phyloP scores from a whole-genome alignment of 2,329 filamentous ascomycete species.

The Lasiodiplodia hormozganensis region DNA sequence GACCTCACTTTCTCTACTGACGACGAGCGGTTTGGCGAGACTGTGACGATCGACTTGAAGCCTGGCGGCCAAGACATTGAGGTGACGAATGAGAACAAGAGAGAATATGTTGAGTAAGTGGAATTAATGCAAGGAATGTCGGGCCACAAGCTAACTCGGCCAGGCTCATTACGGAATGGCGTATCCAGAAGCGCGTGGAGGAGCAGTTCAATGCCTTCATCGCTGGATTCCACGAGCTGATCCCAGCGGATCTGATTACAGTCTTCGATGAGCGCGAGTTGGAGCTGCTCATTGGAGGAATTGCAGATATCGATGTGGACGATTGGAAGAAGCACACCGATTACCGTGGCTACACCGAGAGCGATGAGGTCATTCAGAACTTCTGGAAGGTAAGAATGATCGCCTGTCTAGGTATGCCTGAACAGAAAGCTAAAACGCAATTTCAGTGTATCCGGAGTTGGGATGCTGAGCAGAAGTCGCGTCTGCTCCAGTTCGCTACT shows the following conservation, averaged over 20 bases:
- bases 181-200: conserved; percentile 96
- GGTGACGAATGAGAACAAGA: conserved; percentile 98
- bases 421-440: background rate
- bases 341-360: conserved; percentile 97
- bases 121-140: background rate
- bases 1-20: conserved; percentile 97
- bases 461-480: conserved; percentile 98
- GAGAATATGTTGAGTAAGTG: conserved; percentile 90
- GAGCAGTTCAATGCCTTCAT: conserved; percentile 99
- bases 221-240: conserved; percentile 95
- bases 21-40: conserved; percentile 95
- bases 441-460: conserved; percentile 80
- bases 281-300: conserved; percentile 95
- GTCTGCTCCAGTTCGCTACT: conserved; percentile 94
- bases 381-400: conserved; percentile 83
- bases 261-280: conserved; percentile 98
- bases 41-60: conserved; percentile 92
- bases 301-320: conserved; percentile 99
- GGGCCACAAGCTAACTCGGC: conserved; percentile 12
- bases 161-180: conserved; percentile 95
- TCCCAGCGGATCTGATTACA: conserved; percentile 94
- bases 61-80: conserved; percentile 89
- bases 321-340: conserved; percentile 99
- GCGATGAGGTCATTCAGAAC: conserved; percentile 94
- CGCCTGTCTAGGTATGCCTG: background rate